These are phyloP conservation scores for Colletotrichum abscissum DNA, from an alignment of 2,329 filamentous ascomycete genomes.

Conservation along the genomic window DNA sequence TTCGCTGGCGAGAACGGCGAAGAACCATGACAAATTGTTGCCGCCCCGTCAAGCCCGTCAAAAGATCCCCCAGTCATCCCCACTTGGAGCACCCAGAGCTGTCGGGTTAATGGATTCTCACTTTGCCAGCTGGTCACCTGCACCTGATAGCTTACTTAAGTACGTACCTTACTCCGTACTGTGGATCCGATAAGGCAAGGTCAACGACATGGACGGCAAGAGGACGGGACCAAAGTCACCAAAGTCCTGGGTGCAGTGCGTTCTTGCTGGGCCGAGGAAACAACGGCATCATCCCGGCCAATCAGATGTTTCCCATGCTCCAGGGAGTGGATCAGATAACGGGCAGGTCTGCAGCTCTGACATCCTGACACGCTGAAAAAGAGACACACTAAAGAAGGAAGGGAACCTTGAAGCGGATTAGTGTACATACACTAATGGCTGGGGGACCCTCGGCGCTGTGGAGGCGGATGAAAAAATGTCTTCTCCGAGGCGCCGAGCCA, in stretches of 20 bases:
- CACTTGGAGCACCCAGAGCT: background rate
- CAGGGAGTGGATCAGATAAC: slow-evolving; percentile 12
- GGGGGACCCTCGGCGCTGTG: slow-evolving; percentile 3
- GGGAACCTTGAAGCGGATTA: background rate
- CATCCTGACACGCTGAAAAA: background rate
- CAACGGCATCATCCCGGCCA: background rate
- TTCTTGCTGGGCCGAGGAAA: slow-evolving; percentile 3
- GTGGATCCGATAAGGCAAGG: background rate
- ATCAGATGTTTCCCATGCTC: background rate
- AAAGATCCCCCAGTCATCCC: background rate
- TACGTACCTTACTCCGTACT: no score
- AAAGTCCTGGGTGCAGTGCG: background rate
- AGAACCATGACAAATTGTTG: slow-evolving; percentile 24
- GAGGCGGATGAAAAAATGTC: slow-evolving; percentile 23
- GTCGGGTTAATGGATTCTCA: background rate
- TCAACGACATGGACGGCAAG: background rate
- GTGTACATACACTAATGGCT: background rate
- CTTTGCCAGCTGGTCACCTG: background rate
- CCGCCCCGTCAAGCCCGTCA: background rate
- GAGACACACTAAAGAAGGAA: background rate
- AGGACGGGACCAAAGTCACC: background rate
- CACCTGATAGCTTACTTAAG: background rate
- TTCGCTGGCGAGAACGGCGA: background rate
- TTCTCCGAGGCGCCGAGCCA: slow-evolving; percentile 38
- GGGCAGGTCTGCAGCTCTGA: background rate